Percentiles rank a stretch among this genome's conserved stretches.
Evolutionary conservation across 2,329 filamentous ascomycete species (phyloP).

Genomic region (Aquanectria penicillioides): DNA sequence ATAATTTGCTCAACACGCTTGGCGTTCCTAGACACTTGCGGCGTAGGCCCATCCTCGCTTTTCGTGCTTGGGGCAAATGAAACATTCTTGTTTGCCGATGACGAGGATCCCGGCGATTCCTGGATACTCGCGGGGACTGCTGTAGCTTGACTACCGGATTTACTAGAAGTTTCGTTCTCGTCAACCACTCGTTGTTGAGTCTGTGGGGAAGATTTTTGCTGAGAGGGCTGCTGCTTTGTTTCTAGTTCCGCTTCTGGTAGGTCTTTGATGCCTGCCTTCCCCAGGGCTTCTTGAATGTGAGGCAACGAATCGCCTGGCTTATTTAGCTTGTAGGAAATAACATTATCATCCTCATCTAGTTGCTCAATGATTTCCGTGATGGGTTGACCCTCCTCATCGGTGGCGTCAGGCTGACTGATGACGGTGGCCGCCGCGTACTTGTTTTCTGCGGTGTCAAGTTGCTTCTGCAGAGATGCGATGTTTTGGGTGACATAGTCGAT

Average conservation of each 20-base stretch:
- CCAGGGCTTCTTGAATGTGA: constrained; percentile 76
- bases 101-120: not conserved
- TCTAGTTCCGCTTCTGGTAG: constrained; percentile 36
- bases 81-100: constrained; percentile 64
- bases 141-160: constrained; percentile 17
- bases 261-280: constrained; percentile 78
- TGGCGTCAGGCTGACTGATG: constrained; percentile 67
- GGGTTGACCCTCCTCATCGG: constrained; percentile 76
- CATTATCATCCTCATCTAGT: constrained; percentile 88
- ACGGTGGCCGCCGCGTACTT: constrained; percentile 73
- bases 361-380: constrained; percentile 93
- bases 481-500: constrained; percentile 93
- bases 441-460: constrained; percentile 74
- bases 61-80: constrained; percentile 72
- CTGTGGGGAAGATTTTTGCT: constrained; percentile 3
- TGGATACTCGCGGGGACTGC: constrained; percentile 2
- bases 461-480: constrained; percentile 76
- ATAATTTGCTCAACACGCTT: constrained; percentile 66
- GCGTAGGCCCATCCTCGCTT: constrained; percentile 48
- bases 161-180: not conserved
- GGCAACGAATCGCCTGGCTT: constrained; percentile 74
- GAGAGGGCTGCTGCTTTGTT: not conserved
- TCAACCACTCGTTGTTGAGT: not conserved
- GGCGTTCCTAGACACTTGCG: constrained; percentile 52
- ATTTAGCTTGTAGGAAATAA: constrained; percentile 74